These are phyloP conservation scores for Agaricus subrufescens DNA, from an alignment of 768 basidiomycete species.

Conservation along the genomic window DNA sequence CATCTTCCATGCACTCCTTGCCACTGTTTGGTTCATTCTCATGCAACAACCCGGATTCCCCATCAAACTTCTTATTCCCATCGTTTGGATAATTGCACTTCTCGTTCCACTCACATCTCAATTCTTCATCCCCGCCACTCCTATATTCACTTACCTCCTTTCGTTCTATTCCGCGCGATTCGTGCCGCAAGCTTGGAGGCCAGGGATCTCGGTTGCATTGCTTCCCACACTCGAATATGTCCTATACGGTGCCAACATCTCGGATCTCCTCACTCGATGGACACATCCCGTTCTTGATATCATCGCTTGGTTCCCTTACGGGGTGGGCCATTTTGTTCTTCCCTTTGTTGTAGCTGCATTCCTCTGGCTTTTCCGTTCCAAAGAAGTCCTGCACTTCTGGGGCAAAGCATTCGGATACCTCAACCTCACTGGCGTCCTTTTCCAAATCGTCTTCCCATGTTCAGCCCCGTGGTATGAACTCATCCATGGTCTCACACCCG, in stretches of 20 bases:
- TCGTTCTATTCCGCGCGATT: constrained; percentile 84
- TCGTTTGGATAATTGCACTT: constrained; percentile 63
- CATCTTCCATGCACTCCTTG: constrained; percentile 57
- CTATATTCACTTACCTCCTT: constrained; percentile 82
- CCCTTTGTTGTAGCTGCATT: constrained; percentile 85
- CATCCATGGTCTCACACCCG: constrained; percentile 93
- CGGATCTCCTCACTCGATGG: constrained; percentile 91
- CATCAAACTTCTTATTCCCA: constrained; percentile 71
- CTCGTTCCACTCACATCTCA: constrained; percentile 85
- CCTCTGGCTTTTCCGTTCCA: constrained; percentile 86
- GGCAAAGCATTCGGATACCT: constrained; percentile 88
- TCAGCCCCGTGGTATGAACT: constrained; percentile 98
- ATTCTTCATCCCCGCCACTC: constrained; percentile 86
- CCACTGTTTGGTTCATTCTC: constrained; percentile 66
- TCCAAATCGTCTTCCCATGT: constrained; percentile 88
- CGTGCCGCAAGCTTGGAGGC: constrained; percentile 73
- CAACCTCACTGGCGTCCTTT: constrained; percentile 83
- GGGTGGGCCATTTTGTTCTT: constrained; percentile 84
- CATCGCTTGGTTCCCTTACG: constrained; percentile 95
- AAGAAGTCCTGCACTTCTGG: constrained; percentile 79
- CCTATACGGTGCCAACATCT: constrained; percentile 96
- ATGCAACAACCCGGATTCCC: constrained; percentile 71
- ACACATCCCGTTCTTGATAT: constrained; percentile 92
- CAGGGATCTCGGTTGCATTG: constrained; percentile 84
- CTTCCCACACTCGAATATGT: constrained; percentile 94